These are phyloP conservation scores for Elsinoe australis DNA, from an alignment of 2,329 filamentous ascomycete genomes.

Conservation along the genomic window DNA sequence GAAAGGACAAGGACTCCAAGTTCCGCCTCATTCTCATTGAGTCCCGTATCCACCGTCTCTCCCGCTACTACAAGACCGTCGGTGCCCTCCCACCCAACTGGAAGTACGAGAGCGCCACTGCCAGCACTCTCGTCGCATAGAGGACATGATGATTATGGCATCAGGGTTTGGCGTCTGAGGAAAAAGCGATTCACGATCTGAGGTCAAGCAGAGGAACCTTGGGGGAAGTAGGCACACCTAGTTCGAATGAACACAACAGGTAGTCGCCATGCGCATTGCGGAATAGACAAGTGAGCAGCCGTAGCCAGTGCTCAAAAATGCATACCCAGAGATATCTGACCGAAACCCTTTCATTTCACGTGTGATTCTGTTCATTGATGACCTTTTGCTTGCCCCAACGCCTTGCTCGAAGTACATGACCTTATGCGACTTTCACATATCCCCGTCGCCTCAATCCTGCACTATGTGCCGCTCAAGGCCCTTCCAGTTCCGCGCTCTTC, in stretches of 20 bases:
- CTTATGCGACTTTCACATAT: neutral
- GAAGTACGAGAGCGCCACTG: conserved; percentile 98
- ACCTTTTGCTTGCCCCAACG: neutral
- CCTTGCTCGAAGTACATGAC: conserved; percentile 1
- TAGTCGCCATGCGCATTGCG: neutral
- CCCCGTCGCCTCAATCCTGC: neutral
- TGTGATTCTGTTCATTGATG: neutral
- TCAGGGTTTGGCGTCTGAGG: conserved; percentile 2
- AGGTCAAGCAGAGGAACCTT: neutral
- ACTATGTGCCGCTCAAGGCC: neutral
- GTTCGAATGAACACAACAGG: neutral
- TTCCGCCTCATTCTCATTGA: conserved; percentile 68
- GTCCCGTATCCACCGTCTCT: neutral
- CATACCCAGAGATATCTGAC: conserved; percentile 15
- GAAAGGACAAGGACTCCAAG: conserved; percentile 99
- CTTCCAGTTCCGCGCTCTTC: conserved; percentile 42
- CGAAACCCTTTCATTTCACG: neutral
- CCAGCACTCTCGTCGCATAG: conserved; percentile 89
- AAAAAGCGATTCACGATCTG: too few relatives aligned
- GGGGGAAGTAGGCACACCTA: neutral
- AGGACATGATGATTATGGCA: conserved; percentile 25
- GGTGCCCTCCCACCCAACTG: conserved; percentile 79
- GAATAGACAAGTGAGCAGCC: conserved; percentile 1
- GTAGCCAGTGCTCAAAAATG: conserved; percentile 11
- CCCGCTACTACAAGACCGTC: conserved; percentile 70